A percentile compares a stretch with the other conserved stretches of the same genome.
These are phyloP conservation scores for Pseudogymnoascus sp. DNA, from an alignment of 2,329 filamentous ascomycete species.

Conservation along the genomic window DNA sequence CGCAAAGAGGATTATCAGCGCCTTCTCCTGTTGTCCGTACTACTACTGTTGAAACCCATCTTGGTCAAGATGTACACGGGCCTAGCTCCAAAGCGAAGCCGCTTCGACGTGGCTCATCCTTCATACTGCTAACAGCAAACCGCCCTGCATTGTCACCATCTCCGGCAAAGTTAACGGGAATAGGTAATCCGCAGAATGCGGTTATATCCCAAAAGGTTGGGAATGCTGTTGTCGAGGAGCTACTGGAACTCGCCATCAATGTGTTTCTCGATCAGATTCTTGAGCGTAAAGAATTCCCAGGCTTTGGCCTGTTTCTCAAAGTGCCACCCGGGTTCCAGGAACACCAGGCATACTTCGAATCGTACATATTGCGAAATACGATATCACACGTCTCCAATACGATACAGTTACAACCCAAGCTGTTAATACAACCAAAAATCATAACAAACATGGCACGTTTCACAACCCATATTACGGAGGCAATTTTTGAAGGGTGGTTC, in stretches of 20 bases:
- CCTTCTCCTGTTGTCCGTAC: conserved; percentile 66
- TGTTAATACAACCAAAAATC: conserved; percentile 71
- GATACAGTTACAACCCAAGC: conserved; percentile 62
- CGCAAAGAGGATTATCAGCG: conserved; percentile 45
- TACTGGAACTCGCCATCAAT: conserved; percentile 68
- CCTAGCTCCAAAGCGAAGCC: conserved; percentile 45
- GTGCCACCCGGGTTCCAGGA: conserved; percentile 89
- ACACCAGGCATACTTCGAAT: conserved; percentile 91
- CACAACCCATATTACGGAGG: conserved; percentile 73
- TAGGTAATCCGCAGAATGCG: conserved; percentile 51
- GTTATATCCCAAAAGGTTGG: conserved; percentile 45
- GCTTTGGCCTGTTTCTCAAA: conserved; percentile 77
- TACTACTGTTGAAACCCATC: conserved; percentile 47
- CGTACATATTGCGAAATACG: conserved; percentile 71
- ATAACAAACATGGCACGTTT: conserved; percentile 82
- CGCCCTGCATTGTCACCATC: conserved; percentile 54
- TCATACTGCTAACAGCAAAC: conserved; percentile 69
- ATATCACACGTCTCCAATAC: conserved; percentile 62
- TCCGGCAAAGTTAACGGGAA: conserved; percentile 53
- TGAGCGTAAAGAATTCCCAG: conserved; percentile 79
- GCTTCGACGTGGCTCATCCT: conserved; percentile 77
- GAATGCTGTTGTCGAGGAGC: conserved; percentile 63
- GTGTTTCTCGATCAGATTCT: conserved; percentile 84
- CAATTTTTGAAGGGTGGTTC: conserved; percentile 95
- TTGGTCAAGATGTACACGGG: conserved; percentile 35